These are phyloP conservation scores for Fusarium sp. DNA, from an alignment of 2,329 filamentous ascomycete species.

Conservation along the genomic window DNA sequence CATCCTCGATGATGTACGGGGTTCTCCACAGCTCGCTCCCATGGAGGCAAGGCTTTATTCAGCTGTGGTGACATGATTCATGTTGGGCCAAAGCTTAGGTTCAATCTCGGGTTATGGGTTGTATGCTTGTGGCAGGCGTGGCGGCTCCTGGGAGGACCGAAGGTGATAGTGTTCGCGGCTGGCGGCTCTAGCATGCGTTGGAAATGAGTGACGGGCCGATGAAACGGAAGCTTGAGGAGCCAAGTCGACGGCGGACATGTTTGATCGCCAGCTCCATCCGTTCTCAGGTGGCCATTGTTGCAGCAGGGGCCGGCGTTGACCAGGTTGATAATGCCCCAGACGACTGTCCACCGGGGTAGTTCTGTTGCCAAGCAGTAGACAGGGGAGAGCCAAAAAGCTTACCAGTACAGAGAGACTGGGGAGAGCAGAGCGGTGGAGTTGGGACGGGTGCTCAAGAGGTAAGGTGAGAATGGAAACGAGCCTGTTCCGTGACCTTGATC, in stretches of 20 bases:
- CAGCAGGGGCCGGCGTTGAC: conserved; percentile 17
- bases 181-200: conserved; percentile 15
- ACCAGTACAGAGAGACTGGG: conserved; percentile 8
- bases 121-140: background rate
- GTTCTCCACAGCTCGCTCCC: background rate
- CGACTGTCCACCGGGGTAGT: conserved; percentile 17
- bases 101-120: background rate
- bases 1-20: conserved; percentile 8
- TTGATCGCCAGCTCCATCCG: conserved; percentile 37
- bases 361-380: background rate
- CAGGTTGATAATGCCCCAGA: conserved; percentile 11
- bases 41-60: background rate
- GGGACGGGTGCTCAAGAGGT: background rate
- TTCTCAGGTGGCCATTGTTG: conserved; percentile 35
- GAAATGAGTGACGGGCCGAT: conserved; percentile 36
- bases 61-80: background rate
- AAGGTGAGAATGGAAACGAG: background rate
- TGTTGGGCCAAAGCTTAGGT: background rate
- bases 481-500: background rate
- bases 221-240: conserved; percentile 37
- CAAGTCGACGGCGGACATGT: conserved; percentile 25
- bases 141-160: conserved; percentile 5
- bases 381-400: conserved; percentile 14
- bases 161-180: background rate
- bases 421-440: conserved; percentile 23